These are phyloP conservation scores for Lolium multiflorum DNA, from an alignment of 176 grass and related monocot species.

Conservation along the genomic window DNA sequence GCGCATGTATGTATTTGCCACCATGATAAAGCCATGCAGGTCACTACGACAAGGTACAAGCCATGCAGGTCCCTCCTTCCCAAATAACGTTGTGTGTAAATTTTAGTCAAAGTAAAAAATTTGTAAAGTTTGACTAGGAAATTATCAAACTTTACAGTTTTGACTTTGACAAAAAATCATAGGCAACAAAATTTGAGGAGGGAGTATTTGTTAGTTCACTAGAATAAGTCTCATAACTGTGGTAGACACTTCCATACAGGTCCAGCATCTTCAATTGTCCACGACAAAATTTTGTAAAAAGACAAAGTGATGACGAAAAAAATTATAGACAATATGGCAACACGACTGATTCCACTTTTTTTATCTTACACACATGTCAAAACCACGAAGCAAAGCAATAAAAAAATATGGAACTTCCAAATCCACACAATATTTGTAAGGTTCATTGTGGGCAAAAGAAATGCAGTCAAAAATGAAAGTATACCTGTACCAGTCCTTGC, in stretches of 20 bases:
- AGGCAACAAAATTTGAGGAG: no score
- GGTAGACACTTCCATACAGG: conserved; percentile 3
- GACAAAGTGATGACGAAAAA: background rate
- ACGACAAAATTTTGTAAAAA: conserved; percentile 10
- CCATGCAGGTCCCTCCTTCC: no score
- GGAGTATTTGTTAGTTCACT: conserved; percentile 8
- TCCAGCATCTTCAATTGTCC: background rate
- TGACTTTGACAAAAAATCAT: no score
- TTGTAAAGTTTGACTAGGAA: no score
- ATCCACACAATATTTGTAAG: conserved; percentile 8
- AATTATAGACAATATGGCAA: background rate
- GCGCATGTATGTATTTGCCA: background rate
- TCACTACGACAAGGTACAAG: background rate
- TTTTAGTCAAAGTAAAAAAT: no score
- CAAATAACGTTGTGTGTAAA: no score
- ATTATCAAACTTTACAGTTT: no score
- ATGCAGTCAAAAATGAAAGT: conserved; percentile 28
- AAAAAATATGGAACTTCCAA: background rate
- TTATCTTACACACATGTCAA: background rate
- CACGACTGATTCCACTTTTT: background rate
- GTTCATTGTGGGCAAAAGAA: conserved; percentile 30
- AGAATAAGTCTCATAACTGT: conserved; percentile 29
- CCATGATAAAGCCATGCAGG: background rate
- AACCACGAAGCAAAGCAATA: conserved; percentile 20
- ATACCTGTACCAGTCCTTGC: conserved; percentile 99